Base-by-base conservation (phyloP, 2,329 filamentous ascomycete species). In the Sporothrix phasma region DNA sequence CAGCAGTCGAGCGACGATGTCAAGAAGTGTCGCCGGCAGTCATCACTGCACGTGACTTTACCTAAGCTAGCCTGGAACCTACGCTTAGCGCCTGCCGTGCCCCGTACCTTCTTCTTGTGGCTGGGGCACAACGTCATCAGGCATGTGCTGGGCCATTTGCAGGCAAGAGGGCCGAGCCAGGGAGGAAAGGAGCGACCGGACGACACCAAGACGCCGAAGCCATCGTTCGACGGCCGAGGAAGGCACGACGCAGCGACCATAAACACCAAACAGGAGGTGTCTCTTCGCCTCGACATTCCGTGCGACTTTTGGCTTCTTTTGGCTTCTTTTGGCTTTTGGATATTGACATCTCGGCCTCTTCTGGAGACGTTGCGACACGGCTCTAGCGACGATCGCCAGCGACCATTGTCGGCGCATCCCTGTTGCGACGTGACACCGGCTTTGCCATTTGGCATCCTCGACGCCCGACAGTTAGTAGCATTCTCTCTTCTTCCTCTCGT, bases 91-190 rank as follows among this genome's bases (percentile, higher is more conserved):
- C 29, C 53, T 39, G 19, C 10, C 34, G n/a, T n/a, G n/a, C n/a
- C n/a, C n/a, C n/a, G n/a, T n/a, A n/a, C n/a, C n/a, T n/a, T n/a
- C n/a, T n/a, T n/a, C n/a, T n/a, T n/a, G n/a, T 34, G 31, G 31
- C 24, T 17, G 31, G 24, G 13, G 31, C 49, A 39, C 46, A 62
- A 54, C 60, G 60, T 62, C 60, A 62, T 62, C 60, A 62, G 54
- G 60, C 60, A 62, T 62, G 60, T 62, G 60, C 60, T 22, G 43
- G 17, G 17, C 31, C 31, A 29, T 24, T 46, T 15, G 39, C 34
- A 24, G 24, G 39, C 56, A 26, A 41, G 46, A 53, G 29, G 41
- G 24, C 13, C 5, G 58, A 34, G 34, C n/a, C 19, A 47, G 43
- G 31, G 45, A 61, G 43, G 7, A 17, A 61, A 49, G 59, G 59